Evolutionary conservation across 2,329 filamentous ascomycete species (phyloP).

Genomic region (Cryphonectria naterciae): DNA sequence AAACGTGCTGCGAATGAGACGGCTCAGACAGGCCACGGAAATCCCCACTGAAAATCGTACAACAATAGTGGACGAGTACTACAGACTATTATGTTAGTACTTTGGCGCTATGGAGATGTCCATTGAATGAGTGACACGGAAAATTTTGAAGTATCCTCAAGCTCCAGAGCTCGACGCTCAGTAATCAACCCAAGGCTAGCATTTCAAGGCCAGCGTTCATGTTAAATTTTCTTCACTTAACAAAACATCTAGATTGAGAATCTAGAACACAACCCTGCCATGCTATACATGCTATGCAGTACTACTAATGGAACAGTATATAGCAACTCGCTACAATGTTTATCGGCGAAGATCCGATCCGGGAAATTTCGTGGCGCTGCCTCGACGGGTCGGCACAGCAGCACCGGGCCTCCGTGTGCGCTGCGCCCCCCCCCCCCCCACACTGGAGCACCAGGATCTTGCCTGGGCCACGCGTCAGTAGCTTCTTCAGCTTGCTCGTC

Average conservation of each 20-base stretch:
- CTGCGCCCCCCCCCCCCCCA: background rate
- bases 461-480: constrained; percentile 1
- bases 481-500: background rate
- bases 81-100: background rate
- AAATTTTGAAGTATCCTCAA: background rate
- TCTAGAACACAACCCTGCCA: background rate
- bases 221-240: too few species aligned
- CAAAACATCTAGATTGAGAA: background rate
- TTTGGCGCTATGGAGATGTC: background rate
- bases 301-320: background rate
- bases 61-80: background rate
- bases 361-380: background rate
- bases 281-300: background rate
- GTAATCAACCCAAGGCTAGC: background rate
- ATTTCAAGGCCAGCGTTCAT: background rate
- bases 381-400: background rate
- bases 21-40: background rate
- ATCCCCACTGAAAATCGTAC: background rate
- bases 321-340: background rate
- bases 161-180: background rate
- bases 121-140: background rate
- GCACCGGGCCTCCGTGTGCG: background rate
- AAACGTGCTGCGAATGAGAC: background rate
- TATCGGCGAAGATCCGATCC: background rate
- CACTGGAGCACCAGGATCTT: background rate